Conservation (phyloP, 2,329 filamentous ascomycete species). For the Beauveria sp. region DNA sequence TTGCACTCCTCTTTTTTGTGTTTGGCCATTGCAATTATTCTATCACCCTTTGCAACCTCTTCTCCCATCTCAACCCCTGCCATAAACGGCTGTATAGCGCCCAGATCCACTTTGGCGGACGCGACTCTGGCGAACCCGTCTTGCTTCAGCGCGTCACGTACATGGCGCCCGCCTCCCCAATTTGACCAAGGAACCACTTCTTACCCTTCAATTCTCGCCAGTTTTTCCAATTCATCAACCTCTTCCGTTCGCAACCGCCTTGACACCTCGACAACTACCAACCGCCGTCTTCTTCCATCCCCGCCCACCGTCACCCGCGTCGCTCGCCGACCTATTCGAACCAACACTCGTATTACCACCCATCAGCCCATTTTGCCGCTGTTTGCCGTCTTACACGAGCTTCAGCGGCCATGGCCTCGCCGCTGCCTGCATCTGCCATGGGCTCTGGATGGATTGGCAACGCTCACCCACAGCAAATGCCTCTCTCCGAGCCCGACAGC, state of each 20-base stretch:
- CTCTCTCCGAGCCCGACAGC: slow-evolving; percentile 29
- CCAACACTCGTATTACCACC: neutral
- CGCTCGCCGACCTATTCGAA: neutral
- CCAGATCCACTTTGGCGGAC: slow-evolving; percentile 22
- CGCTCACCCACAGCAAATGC: slow-evolving; percentile 24
- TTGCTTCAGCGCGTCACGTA: slow-evolving; percentile 29
- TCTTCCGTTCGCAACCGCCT: neutral
- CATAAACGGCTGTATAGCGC: slow-evolving; percentile 11
- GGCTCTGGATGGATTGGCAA: slow-evolving; percentile 24
- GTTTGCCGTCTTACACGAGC: slow-evolving; percentile 4
- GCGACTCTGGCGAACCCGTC: slow-evolving; percentile 21
- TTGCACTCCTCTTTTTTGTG: slow-evolving; percentile 6
- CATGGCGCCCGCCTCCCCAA: slow-evolving; percentile 30
- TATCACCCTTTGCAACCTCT: neutral
- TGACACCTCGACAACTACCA: neutral
- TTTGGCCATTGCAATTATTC: neutral
- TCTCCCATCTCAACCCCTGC: slow-evolving; percentile 5
- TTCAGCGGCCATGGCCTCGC: slow-evolving; percentile 31
- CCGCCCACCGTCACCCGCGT: neutral
- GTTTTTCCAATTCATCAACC: neutral
- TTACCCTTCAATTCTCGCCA: slow-evolving; percentile 8
- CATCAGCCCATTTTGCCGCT: slow-evolving; percentile 3
- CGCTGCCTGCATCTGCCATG: slow-evolving; percentile 25
- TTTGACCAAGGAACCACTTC: slow-evolving; percentile 19
- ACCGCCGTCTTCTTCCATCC: neutral